Evolutionary conservation across 352 stramenopile species (phyloP).

Genomic region (Phytophthora brassicae): DNA sequence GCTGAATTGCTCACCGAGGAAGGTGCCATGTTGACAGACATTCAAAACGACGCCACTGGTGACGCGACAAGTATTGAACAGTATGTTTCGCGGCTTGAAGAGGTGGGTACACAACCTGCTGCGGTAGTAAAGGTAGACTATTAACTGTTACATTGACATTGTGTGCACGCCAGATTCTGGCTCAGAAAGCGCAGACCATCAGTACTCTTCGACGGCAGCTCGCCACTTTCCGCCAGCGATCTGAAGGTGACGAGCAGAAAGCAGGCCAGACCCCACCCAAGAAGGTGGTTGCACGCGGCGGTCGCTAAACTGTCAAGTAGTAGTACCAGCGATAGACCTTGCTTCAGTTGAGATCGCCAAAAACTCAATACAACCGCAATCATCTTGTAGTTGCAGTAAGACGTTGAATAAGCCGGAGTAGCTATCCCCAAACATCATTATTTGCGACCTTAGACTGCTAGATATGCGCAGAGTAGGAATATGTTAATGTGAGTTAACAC

Average conservation of each 20-base stretch:
- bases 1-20: conserved; percentile 97
- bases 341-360: not conserved
- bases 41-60: conserved; percentile 84
- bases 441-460: too few relatives aligned
- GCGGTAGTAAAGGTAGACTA: not conserved
- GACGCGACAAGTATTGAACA: conserved; percentile 95
- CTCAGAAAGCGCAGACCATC: conserved; percentile 92
- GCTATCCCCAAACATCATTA: too few relatives aligned
- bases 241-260: conserved; percentile 81
- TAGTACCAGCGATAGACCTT: not conserved
- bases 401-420: too few relatives aligned
- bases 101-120: conserved; percentile 41
- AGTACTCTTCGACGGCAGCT: conserved; percentile 82
- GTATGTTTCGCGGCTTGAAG: conserved; percentile 90
- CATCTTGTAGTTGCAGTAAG: too few relatives aligned
- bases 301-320: conserved; percentile 3
- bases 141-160: too few relatives aligned
- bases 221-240: conserved; percentile 71
- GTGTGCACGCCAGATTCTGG: conserved; percentile 74
- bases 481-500: too few relatives aligned
- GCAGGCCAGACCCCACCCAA: conserved; percentile 48
- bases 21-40: conserved; percentile 83
- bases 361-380: too few relatives aligned
- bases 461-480: too few relatives aligned
- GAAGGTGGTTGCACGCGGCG: conserved; percentile 21